Percentiles rank a stretch among this genome's conserved stretches.
Evolutionary conservation across 768 basidiomycete species (phyloP).

Genomic region (Daedaleopsis nitida): DNA sequence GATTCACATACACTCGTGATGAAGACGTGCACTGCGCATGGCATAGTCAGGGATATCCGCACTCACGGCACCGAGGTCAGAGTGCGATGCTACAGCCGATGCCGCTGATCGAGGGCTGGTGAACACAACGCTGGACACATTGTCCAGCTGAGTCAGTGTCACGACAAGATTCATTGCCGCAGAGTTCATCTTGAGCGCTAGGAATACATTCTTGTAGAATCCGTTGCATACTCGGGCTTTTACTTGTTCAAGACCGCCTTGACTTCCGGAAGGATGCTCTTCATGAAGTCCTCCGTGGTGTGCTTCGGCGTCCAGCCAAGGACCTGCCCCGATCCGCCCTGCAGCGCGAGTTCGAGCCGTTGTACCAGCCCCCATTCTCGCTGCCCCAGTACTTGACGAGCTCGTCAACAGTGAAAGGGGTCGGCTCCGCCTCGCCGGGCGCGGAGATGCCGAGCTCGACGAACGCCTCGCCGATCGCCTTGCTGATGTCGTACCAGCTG

Average conservation of each 20-base stretch:
- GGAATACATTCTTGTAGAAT: no score
- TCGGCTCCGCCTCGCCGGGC: slow-evolving; percentile 39
- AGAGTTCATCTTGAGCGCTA: no score
- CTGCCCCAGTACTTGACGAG: slow-evolving; percentile 34
- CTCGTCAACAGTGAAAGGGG: slow-evolving; percentile 47
- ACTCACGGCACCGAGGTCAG: no score
- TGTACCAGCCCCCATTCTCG: slow-evolving; percentile 2
- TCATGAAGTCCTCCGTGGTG: slow-evolving; percentile 51
- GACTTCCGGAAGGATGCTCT: slow-evolving; percentile 49
- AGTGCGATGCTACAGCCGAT: no score
- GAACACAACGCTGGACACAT: no score
- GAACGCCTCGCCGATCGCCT: slow-evolving; percentile 38
- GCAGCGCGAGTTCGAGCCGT: slow-evolving; percentile 28
- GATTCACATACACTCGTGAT: no score
- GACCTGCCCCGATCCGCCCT: slow-evolving; percentile 35
- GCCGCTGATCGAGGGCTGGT: no score
- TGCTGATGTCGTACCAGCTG: slow-evolving; percentile 35
- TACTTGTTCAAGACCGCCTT: slow-evolving; percentile 24
- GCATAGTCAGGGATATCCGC: no score
- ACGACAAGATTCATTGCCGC: no score
- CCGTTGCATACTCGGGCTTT: no score
- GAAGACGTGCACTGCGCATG: no score
- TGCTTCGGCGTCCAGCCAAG: slow-evolving; percentile 57
- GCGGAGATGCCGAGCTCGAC: slow-evolving; percentile 32
- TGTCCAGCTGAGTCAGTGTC: no score